Conservation (phyloP, 305 asterid species). For the Nicotiana rustica region DNA sequence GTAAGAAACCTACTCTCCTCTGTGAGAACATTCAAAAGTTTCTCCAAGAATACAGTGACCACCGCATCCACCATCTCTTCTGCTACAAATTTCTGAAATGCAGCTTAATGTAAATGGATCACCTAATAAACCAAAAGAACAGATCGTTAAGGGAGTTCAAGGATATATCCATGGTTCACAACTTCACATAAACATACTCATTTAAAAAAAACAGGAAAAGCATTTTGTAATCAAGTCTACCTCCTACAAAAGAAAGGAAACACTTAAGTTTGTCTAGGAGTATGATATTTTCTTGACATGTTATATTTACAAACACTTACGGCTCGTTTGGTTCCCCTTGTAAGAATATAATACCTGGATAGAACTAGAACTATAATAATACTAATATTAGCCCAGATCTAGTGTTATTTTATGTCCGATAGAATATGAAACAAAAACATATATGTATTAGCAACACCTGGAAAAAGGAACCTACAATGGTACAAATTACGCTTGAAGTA, state of each 20-base stretch:
- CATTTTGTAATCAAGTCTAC: neutral
- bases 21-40: slow-evolving; percentile 37
- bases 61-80: slow-evolving; percentile 49
- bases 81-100: slow-evolving; percentile 28
- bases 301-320: neutral
- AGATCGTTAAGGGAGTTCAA: neutral
- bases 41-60: slow-evolving; percentile 47
- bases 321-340: neutral
- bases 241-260: neutral
- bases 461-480: slow-evolving; percentile 2
- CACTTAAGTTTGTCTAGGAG: neutral
- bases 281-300: slow-evolving; percentile 17
- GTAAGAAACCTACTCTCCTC: slow-evolving; percentile 45
- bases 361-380: neutral
- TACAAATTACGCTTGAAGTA: neutral
- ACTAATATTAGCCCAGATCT: neutral
- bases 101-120: slow-evolving; percentile 9
- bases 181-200: neutral
- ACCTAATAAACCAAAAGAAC: neutral
- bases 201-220: neutral
- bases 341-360: neutral
- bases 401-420: neutral
- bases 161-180: neutral
- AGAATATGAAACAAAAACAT: neutral
- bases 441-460: neutral